Conservation (phyloP, 306 rosid species). For the Cyamopsis tetragonoloba region DNA sequence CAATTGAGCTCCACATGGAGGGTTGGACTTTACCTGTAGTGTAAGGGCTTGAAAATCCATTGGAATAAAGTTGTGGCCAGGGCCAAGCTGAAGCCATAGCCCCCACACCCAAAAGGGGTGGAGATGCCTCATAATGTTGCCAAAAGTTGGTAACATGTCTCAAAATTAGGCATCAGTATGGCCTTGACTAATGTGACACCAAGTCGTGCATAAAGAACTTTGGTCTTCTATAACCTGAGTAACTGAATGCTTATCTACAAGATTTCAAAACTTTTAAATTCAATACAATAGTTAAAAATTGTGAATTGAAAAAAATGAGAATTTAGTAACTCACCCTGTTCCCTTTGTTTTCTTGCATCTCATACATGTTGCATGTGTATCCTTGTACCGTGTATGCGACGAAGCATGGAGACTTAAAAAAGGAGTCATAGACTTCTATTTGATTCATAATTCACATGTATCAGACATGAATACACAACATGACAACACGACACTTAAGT, state of each 20-base stretch:
- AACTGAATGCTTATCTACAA: neutral
- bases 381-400: neutral
- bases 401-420: neutral
- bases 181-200: conserved; percentile 10
- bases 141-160: neutral
- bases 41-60: neutral
- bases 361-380: neutral
- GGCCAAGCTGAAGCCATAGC: neutral
- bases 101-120: neutral
- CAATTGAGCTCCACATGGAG: neutral
- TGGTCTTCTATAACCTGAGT: neutral
- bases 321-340: neutral
- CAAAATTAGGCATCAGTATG: conserved; percentile 4
- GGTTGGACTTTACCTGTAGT: neutral
- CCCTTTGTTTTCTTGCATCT: neutral
- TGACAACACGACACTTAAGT: neutral
- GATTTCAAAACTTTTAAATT: neutral
- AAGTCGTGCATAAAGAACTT: neutral
- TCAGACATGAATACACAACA: neutral
- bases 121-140: neutral
- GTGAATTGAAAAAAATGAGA: neutral
- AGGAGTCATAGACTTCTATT: neutral
- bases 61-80: neutral
- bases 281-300: neutral
- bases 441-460: neutral